Evolutionary conservation across 2,329 filamentous ascomycete genomes (phyloP), one percentile per base, ranked within the genome.

Genomic region (Microsporum audouinii): DNA sequence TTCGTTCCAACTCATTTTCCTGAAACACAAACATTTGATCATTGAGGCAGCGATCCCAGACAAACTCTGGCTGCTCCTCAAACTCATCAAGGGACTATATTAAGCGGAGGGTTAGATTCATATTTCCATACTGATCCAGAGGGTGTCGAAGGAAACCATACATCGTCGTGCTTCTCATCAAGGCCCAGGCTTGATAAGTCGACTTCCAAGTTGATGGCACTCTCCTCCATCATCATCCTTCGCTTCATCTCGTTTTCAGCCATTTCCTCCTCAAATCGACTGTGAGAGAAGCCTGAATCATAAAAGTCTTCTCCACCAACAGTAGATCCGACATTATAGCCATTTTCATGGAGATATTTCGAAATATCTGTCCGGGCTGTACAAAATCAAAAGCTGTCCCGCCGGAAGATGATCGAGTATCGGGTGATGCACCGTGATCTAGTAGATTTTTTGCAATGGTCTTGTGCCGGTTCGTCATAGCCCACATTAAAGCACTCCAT

Each of bases 1-100:
- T 96, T 62, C 87, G 86, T 62, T 92, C 88, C 58, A 99, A 82
- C 71, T 99, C 92, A 71, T 84, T 87, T 67, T 97, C 92, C 73
- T 99, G 94, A 72, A 99, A 99, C 41, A 99, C 94, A 72, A 99
- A 99, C 94, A 99, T 99, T 73, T 99, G 94, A 72, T 99, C 94
- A 71, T 96, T 90, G 57, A 96, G 79, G 73, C 94, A 99, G 68
- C 88, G 83, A 65, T 88, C 88, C 94, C 94, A 99, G 63, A 96
- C 88, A 69, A 99, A 99, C 65, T 97, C 94, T 69, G 95, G 91
- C 61, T 86, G 84, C 62, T 96, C 91, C 68, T 95, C 88, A 23
- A 91, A 82, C 63, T 92, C 59, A 17, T 64, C 60, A 27, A 82
- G 79, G 17, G 84, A 80, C 69, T 73, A 47, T 51, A 5, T 41